phyloP scores from a whole-genome alignment of 2,329 filamentous ascomycete species.

The Tricladium varicosporioides region DNA sequence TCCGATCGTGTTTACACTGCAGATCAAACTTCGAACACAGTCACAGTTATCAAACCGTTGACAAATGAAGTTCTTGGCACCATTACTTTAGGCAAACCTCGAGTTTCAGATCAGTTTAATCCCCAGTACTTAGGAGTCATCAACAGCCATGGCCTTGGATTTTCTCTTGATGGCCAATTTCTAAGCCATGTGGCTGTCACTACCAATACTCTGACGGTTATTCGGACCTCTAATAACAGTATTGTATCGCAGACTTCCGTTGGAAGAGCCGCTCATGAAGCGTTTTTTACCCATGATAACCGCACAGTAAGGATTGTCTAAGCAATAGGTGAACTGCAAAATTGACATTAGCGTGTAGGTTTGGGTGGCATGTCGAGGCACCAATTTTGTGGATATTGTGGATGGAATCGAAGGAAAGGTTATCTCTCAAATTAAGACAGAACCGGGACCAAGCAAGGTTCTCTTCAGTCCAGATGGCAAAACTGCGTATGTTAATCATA shows the following conservation, averaged over 20 bases:
- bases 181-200: constrained; percentile 1
- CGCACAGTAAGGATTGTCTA: background rate
- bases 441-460: constrained; percentile 6
- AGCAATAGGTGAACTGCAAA: too few species aligned
- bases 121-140: constrained; percentile 6
- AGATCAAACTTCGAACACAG: constrained; percentile 7
- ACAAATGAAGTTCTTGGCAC: constrained; percentile 7
- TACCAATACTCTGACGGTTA: constrained; percentile 4
- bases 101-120: constrained; percentile 2
- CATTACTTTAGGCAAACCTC: constrained; percentile 3
- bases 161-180: constrained; percentile 5
- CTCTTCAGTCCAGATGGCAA: constrained; percentile 7
- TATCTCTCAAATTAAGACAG: background rate
- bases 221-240: constrained; percentile 5
- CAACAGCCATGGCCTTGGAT: constrained; percentile 7
- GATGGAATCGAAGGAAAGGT: constrained; percentile 1
- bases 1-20: constrained; percentile 7
- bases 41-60: constrained; percentile 8
- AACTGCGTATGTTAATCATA: constrained; percentile 7
- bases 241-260: constrained; percentile 7
- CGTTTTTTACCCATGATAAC: constrained; percentile 3
- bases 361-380: constrained; percentile 9
- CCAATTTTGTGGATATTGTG: constrained; percentile 5
- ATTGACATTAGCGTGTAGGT: background rate
- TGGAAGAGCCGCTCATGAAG: constrained; percentile 6